Conservation (phyloP, 495 filamentous ascomycete species). For the Neurospora discreta region DNA sequence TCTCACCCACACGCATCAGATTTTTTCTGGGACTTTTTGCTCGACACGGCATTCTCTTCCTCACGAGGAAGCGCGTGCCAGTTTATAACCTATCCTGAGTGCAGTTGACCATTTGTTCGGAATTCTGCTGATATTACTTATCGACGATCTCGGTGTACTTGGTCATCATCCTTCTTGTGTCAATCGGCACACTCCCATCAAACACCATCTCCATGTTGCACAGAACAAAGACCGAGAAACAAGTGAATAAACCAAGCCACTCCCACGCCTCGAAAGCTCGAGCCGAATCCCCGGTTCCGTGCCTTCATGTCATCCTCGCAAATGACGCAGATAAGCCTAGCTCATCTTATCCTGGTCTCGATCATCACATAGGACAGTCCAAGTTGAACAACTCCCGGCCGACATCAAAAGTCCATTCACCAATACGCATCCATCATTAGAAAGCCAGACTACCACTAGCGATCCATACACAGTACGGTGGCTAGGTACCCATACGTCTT, state of each 20-base stretch:
- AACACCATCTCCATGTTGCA: neutral
- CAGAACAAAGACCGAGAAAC: neutral
- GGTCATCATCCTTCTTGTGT: neutral
- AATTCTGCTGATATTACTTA: neutral
- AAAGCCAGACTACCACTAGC: neutral
- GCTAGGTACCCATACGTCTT: neutral
- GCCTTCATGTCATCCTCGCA: constrained; percentile 10
- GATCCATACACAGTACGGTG: neutral
- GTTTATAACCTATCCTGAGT: neutral
- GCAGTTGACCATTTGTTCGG: neutral
- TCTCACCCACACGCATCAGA: neutral
- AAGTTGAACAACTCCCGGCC: constrained; percentile 1
- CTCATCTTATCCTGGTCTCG: constrained; percentile 42
- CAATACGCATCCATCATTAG: constrained; percentile 2
- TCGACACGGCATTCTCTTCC: neutral
- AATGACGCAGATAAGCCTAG: constrained; percentile 43
- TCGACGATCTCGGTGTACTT: neutral
- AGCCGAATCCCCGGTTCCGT: neutral
- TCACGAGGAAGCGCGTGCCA: neutral
- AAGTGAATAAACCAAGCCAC: neutral
- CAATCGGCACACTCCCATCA: too few species aligned
- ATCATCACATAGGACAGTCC: constrained; percentile 34
- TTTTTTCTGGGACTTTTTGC: neutral
- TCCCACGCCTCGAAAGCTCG: constrained; percentile 1
- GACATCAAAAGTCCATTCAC: constrained; percentile 3